Evolutionary conservation across 495 filamentous ascomycete species (phyloP), one percentile per base, ranked within the genome.

Genomic region (Cercophora scortea): DNA sequence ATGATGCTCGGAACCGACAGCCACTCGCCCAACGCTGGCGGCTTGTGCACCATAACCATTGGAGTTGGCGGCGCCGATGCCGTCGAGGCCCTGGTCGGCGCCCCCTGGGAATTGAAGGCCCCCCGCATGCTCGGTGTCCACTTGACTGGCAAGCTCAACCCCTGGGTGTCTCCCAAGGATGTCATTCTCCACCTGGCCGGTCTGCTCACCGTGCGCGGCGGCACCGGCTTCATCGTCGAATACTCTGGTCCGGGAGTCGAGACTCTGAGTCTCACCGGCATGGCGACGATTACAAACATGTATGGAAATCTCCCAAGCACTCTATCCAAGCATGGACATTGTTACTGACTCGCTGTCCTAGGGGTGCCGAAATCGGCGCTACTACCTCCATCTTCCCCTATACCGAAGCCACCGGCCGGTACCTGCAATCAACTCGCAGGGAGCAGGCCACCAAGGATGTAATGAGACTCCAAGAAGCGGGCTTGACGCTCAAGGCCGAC

Each of bases 1-100:
- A 96, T 98, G 93, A 96, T 97, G 91, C 80, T 98, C n/a, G 93
- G 93, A 52, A 98, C 93, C 36, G 93, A 98, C 69, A 96, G 91
- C 63, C 93, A 97, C 72, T 96, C 93, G 32, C 93, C 93, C 17
- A 97, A 98, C 67, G 93, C 85, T 12, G 93, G 93, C 66, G 93
- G 93, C 54, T 70, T 98, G 36, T 90, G 87, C 53, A 89, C 89
- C 2, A 94, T 96, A 64, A 94, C 93, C 3, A 98, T 98, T 62
- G 93, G 93, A 71, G 93, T 98, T 34, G 93, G 93, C 57, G 93
- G 93, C 64, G 93, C 93, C 33, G 93, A 98, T 77, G 93, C 93
- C 0, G 93, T 97, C 15, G 93, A 98, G 73, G 93, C 90, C 13
- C 81, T 98, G 45, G 93, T 95, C 2, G 92, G 95, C 67, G 89